Conservation (phyloP, 305 asterid genomes). For the Caryopteris hybrid region DNA sequence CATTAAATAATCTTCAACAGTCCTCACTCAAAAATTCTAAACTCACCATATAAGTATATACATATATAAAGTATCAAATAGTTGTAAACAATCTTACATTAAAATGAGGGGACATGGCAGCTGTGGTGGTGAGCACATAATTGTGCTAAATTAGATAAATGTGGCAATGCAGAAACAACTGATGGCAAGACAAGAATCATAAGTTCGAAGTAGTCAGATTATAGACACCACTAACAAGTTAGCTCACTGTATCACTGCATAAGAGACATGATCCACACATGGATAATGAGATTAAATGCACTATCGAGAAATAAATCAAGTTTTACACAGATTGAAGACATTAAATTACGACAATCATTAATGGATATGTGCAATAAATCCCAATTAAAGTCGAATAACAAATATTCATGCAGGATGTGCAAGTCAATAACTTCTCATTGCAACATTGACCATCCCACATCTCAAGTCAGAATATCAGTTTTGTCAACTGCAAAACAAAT, state of each 20-base stretch:
- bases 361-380: too few species aligned
- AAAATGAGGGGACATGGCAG: constrained; percentile 22
- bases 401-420: too few species aligned
- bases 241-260: constrained; percentile 18
- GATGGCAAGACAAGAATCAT: neutral
- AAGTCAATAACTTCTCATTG: too few species aligned
- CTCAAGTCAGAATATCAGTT: too few species aligned
- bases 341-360: constrained; percentile 3
- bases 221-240: neutral
- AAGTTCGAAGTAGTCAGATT: neutral
- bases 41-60: constrained; percentile 19
- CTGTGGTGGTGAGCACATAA: neutral
- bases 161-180: neutral
- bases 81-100: neutral
- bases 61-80: neutral
- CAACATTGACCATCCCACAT: too few species aligned
- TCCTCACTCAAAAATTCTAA: constrained; percentile 38
- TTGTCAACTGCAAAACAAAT: too few species aligned
- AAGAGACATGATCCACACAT: constrained; percentile 19
- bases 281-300: neutral
- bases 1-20: constrained; percentile 27
- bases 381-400: too few species aligned
- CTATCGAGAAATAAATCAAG: constrained; percentile 5
- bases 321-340: constrained; percentile 10
- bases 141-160: neutral